A percentile compares a stretch with the other conserved stretches of the same genome.
Evolutionary conservation across 73 alveolate species (phyloP).

Genomic region (Paramecium bursaria): DNA sequence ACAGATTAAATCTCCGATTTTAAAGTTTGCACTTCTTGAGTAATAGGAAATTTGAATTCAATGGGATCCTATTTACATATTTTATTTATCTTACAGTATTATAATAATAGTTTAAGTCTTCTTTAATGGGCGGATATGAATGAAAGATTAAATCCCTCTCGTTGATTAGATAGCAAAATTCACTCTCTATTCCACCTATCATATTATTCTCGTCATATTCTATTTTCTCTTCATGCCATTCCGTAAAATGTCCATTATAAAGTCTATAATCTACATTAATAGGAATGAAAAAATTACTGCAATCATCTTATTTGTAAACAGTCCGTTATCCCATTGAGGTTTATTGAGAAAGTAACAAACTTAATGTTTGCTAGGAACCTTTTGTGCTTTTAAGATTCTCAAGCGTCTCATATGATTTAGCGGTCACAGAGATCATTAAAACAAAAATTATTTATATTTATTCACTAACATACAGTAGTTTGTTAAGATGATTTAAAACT

Average conservation of each 20-base stretch:
- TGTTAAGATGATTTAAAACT: too few relatives aligned
- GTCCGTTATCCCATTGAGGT: too few relatives aligned
- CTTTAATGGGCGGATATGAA: constrained; percentile 5
- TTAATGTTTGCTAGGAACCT: too few relatives aligned
- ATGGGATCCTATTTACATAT: constrained; percentile 15
- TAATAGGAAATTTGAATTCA: constrained; percentile 29
- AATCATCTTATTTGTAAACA: too few relatives aligned
- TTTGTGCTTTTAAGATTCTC: too few relatives aligned
- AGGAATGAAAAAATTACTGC: too few relatives aligned
- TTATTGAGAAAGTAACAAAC: too few relatives aligned
- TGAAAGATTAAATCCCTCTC: constrained; percentile 1
- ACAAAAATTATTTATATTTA: too few relatives aligned
- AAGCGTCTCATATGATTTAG: too few relatives aligned
- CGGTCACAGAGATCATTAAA: too few relatives aligned
- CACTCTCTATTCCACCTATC: constrained; percentile 34
- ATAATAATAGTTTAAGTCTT: constrained; percentile 24
- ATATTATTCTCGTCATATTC: neutral
- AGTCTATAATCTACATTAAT: too few relatives aligned
- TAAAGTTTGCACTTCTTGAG: neutral
- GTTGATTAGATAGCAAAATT: constrained; percentile 19
- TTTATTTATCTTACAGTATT: neutral
- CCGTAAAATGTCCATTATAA: constrained; percentile 41
- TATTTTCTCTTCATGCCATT: constrained; percentile 37
- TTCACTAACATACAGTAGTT: too few relatives aligned
- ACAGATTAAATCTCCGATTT: constrained; percentile 27